A percentile compares a stretch with the other conserved stretches of the same genome.
phyloP scores from a whole-genome alignment of 2,329 filamentous ascomycete species.

The Volutella citrinella region DNA sequence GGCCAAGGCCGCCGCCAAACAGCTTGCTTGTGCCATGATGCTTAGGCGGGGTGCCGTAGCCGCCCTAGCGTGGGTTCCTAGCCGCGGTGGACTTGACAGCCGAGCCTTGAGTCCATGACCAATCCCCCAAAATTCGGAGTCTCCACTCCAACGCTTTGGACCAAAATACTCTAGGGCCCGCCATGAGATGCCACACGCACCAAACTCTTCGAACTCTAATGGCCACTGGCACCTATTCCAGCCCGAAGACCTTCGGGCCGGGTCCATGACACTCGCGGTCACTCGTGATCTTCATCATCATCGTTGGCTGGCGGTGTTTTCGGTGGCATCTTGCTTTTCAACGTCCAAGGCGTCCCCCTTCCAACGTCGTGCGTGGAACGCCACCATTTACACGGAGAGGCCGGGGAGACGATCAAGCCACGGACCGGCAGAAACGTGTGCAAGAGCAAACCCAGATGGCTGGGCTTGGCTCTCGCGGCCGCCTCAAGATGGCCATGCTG shows the following conservation, averaged over 20 bases:
- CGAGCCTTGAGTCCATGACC: too few species aligned
- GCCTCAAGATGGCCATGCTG: too few species aligned
- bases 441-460: too few species aligned
- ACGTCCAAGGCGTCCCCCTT: too few species aligned
- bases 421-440: too few species aligned
- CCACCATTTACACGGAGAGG: neutral
- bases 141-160: conserved; percentile 16
- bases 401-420: too few species aligned
- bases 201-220: conserved; percentile 25
- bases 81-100: conserved; percentile 22
- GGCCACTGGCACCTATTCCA: too few species aligned
- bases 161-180: too few species aligned
- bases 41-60: conserved; percentile 27
- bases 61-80: conserved; percentile 25
- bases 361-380: too few species aligned
- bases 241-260: conserved; percentile 26
- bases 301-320: conserved; percentile 13
- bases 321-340: conserved; percentile 25
- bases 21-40: conserved; percentile 22
- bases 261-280: conserved; percentile 23
- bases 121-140: conserved; percentile 18
- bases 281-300: conserved; percentile 25
- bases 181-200: too few species aligned
- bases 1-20: too few species aligned
- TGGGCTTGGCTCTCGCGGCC: too few species aligned